Evolutionary conservation across 2,329 filamentous ascomycete genomes (phyloP), one percentile per base, ranked within the genome.

Genomic region (Talaromyces funiculosus): DNA sequence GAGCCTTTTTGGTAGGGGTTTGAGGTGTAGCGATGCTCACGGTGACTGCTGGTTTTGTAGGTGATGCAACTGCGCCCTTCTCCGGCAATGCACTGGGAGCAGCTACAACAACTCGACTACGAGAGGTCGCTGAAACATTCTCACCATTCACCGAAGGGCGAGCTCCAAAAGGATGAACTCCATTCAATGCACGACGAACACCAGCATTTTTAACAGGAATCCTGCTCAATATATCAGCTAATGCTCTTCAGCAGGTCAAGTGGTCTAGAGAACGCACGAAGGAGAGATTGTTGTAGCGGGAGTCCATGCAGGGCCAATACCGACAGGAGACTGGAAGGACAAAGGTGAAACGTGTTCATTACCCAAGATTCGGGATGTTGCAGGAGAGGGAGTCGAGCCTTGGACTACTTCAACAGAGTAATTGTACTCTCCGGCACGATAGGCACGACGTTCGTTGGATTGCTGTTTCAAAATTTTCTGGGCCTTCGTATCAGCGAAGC

Each of bases 381-480:
- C 73, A 33, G 78, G 76, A 29, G 78, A 79, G 4, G 78, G 78
- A 61, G 76, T 77, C 16, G 72, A 72, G 18, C 74, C 73, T 57
- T 77, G 74, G 14, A 78, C 77, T 37, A 79, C 73, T 62, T 79
- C 78, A 51, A 80, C 78, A 1, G 77, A 79, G 61, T 76, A 79
- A 68, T 92, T 92, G 78, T 97, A 97, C 79, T 97, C 94, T 61
- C 94, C 94, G 61, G 93, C 94, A 62, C 94, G 90, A 78, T 96
- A 97, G 71, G 96, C 91, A 63, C 94, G 92, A 61, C 92, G 90
- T 73, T 96, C 92, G 33, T 94, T 92, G 43, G 93, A 97, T 72
- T 97, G 89, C 65, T 94, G 89, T 83, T 99, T 99, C 67, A 99
- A 83, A 72, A 94, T 86, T 81, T 99, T 99, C 77, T 99, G 94